Conservation (phyloP, 495 filamentous ascomycete species). For the Penicillium pulvis region DNA sequence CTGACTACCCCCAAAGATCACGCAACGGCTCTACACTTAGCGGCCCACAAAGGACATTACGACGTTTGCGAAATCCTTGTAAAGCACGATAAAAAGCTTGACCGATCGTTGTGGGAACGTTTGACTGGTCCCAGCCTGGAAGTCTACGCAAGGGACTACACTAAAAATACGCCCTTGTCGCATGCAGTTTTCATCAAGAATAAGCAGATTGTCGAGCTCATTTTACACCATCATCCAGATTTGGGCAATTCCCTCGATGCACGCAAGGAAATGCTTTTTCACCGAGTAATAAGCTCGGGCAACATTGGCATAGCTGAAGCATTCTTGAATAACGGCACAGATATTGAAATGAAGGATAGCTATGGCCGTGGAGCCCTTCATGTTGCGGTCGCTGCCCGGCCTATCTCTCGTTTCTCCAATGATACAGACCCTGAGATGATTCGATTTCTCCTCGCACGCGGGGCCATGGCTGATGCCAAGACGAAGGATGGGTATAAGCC, state of each 20-base stretch:
- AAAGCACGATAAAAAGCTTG: conserved; percentile 7
- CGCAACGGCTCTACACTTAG: conserved; percentile 4
- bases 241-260: neutral
- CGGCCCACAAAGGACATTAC: conserved; percentile 9
- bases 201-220: conserved; percentile 4
- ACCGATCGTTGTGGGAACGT: conserved; percentile 5
- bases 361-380: conserved; percentile 3
- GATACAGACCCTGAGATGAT: conserved; percentile 4
- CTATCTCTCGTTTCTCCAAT: no score
- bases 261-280: neutral
- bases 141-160: conserved; percentile 6
- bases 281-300: neutral
- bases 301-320: conserved; percentile 1
- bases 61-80: conserved; percentile 13
- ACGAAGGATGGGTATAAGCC: neutral
- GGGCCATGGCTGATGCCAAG: conserved; percentile 7
- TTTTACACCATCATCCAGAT: conserved; percentile 10
- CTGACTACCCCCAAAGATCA: neutral
- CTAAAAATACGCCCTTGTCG: neutral
- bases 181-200: neutral
- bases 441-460: conserved; percentile 1
- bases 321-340: conserved; percentile 8
- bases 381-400: neutral
- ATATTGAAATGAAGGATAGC: conserved; percentile 7
- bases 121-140: conserved; percentile 11